These are phyloP conservation scores for Pleoardoris graminearum DNA, from an alignment of 2,329 filamentous ascomycete genomes.

Conservation along the genomic window DNA sequence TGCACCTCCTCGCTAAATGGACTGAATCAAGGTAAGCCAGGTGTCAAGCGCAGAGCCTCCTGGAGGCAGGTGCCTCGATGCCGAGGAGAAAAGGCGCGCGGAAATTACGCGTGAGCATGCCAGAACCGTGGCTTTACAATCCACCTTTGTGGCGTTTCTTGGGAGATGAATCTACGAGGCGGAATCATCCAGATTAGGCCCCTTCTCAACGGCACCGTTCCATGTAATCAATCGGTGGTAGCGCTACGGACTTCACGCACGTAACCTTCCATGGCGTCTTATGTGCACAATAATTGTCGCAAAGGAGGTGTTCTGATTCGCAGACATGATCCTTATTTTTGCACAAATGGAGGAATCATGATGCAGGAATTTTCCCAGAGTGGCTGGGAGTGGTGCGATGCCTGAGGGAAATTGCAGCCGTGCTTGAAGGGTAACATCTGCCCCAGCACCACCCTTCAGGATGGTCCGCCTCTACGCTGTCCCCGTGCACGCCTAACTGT, in stretches of 20 bases:
- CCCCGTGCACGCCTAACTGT: conserved; percentile 4
- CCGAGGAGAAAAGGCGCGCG: neutral
- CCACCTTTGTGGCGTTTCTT: neutral
- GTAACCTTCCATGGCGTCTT: conserved; percentile 7
- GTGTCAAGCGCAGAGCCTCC: conserved; percentile 1
- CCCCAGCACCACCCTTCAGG: neutral
- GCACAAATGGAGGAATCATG: conserved; percentile 2
- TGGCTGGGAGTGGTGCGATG: conserved; percentile 1
- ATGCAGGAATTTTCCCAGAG: neutral
- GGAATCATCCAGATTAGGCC: neutral
- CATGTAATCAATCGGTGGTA: neutral
- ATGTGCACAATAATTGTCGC: neutral
- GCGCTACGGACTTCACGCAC: conserved; percentile 9
- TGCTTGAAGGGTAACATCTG: conserved; percentile 2
- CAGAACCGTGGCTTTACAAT: neutral
- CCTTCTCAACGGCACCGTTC: neutral
- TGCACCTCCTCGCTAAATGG: conserved; percentile 5
- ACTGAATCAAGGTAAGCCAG: neutral
- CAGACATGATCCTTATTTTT: neutral
- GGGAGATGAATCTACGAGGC: conserved; percentile 10
- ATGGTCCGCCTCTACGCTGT: neutral
- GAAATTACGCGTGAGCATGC: conserved; percentile 4
- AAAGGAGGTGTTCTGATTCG: neutral
- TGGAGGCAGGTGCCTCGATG: neutral
- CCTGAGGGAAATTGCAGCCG: neutral